Evolutionary conservation across 1,284 basidiomycete species (phyloP), one percentile per base, ranked within the genome.

Genomic region (Erythrobasidium hasegawianum): DNA sequence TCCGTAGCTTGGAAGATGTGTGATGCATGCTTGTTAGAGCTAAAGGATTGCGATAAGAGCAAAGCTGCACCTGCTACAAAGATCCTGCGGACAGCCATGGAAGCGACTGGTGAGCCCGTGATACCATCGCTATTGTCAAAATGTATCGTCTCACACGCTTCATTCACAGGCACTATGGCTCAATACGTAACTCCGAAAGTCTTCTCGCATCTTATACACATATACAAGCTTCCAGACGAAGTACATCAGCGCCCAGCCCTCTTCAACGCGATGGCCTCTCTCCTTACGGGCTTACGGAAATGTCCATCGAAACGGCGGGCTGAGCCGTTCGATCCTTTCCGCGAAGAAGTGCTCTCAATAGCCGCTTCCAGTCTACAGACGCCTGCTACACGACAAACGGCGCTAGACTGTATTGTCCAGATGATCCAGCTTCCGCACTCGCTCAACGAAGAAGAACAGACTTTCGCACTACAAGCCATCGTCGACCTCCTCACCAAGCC

Each of bases 41-140:
- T 97, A 53, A 83, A 85, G 49, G 89, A 94, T 74, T 91, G 92
- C 0, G 93, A 96, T 77, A 97, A 96, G 79, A 88, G 83, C 75
- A 88, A 90, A 76, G 90, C 92, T 0, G 85, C 86, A 71, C 86
- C 88, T 53, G 90, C 90, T 0, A 87, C 87, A 52, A 90, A 89
- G 75, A 83, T 90, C 20, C 77, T 97, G 16, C 87, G 86, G 67
- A 83, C 86, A 0, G 83, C 93, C 71, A 81, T 91, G 9, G 47
- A 13, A 38, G n/a, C 22, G 11, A 38, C 54, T 39, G 29, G 20
- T 40, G 13, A 1, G 14, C 2, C 7, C 4, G 16, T 38, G 18
- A 16, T 33, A n/a, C n/a, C n/a, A 2, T 59, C 33, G 33, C 38
- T 45, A 14, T 8, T 9, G 18, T 1, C 3, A 13, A 11, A 4